A percentile compares a stretch with the other conserved stretches of the same genome.
Conservation (phyloP, 169 alveolate genomes). For the Ichthyophthirius multifiliis region DNA sequence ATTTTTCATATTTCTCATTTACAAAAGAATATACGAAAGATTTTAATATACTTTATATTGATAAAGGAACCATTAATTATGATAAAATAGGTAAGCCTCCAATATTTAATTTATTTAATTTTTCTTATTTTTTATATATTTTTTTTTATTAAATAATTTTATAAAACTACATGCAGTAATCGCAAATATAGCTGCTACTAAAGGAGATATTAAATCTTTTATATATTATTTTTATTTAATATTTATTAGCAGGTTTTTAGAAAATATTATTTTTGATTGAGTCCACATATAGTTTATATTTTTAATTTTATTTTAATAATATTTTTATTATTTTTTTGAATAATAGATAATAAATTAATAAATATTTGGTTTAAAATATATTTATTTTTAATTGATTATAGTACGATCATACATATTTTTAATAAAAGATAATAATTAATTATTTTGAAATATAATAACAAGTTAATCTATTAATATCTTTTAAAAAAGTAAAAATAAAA, state of each 20-base stretch:
- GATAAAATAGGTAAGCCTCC: background rate
- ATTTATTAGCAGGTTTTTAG: background rate
- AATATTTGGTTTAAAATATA: too few species aligned
- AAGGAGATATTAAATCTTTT: background rate
- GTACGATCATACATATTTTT: too few species aligned
- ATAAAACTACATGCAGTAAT: background rate
- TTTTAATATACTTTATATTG: background rate
- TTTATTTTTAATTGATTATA: too few species aligned
- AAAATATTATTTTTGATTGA: too few species aligned
- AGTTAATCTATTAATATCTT: too few species aligned
- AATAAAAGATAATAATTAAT: too few species aligned
- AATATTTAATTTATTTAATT: background rate
- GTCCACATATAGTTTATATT: too few species aligned
- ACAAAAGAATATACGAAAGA: background rate
- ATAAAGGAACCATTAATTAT: background rate
- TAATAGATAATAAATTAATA: too few species aligned
- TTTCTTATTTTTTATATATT: background rate
- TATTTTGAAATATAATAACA: too few species aligned
- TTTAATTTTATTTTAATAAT: too few species aligned
- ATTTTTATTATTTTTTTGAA: too few species aligned
- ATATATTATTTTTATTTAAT: background rate
- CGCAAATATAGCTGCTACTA: background rate
- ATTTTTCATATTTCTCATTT: constrained; percentile 12
- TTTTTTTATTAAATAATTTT: background rate
- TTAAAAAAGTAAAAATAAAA: too few species aligned